Evolutionary conservation across 208 protist species (phyloP).

Genomic region (Acanthamoeba healyi): DNA sequence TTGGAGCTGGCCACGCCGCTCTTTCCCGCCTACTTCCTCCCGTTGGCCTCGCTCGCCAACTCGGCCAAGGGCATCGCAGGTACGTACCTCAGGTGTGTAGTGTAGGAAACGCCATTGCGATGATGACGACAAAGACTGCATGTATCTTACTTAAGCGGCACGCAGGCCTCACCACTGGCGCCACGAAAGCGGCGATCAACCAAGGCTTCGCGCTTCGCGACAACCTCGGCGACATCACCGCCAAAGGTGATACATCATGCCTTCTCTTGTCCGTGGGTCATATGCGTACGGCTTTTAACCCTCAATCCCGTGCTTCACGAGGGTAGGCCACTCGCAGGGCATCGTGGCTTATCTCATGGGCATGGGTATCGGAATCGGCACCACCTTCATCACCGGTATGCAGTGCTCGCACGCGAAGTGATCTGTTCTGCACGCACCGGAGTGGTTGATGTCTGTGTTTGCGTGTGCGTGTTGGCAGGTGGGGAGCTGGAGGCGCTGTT

Average conservation of each 20-base stretch:
- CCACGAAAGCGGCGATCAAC: constrained; percentile 45
- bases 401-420: background rate
- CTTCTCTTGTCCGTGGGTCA: too few relatives aligned
- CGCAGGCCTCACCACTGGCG: constrained; percentile 52
- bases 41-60: constrained; percentile 64
- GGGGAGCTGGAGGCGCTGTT: background rate
- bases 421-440: too few relatives aligned
- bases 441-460: too few relatives aligned
- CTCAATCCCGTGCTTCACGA: background rate
- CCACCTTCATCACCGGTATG: constrained; percentile 30
- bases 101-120: too few relatives aligned
- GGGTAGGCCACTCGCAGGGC: constrained; percentile 45
- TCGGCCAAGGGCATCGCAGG: constrained; percentile 65
- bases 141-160: background rate
- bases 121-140: too few relatives aligned
- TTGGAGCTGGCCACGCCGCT: constrained; percentile 67
- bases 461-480: background rate
- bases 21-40: constrained; percentile 66
- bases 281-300: too few relatives aligned
- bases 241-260: background rate
- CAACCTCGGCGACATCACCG: constrained; percentile 66
- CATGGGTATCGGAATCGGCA: constrained; percentile 45
- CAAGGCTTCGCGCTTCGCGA: constrained; percentile 33
- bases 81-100: too few relatives aligned
- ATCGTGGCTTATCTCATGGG: constrained; percentile 54